These are phyloP conservation scores for Helianthus tuberosus DNA, from an alignment of 129 eudicot species.

Conservation along the genomic window DNA sequence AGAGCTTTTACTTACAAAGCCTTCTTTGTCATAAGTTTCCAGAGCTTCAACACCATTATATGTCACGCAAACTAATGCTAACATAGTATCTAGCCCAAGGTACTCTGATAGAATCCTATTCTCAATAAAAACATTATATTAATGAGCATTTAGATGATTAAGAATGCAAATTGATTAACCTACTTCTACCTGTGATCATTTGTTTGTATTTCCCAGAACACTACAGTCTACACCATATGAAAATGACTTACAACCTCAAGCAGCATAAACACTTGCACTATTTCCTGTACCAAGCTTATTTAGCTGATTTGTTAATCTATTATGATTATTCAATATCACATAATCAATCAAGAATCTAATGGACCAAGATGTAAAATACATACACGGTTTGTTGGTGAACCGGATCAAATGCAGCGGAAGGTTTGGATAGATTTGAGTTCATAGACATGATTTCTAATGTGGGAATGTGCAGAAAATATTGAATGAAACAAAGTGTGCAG, in stretches of 20 bases:
- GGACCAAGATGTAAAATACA: neutral
- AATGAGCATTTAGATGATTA: conserved; percentile 1
- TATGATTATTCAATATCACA: neutral
- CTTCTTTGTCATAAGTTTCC: conserved; percentile 62
- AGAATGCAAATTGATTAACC: neutral
- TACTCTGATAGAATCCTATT: conserved; percentile 76
- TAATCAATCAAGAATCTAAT: neutral
- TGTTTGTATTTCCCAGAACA: neutral
- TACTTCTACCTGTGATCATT: neutral
- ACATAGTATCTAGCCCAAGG: conserved; percentile 77
- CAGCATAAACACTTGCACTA: neutral
- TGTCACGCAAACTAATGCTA: conserved; percentile 77
- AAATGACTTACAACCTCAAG: neutral
- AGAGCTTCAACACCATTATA: conserved; percentile 63
- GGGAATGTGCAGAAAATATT: too few relatives aligned
- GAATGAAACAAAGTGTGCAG: too few relatives aligned
- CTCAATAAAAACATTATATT: conserved; percentile 12
- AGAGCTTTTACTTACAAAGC: conserved; percentile 43
- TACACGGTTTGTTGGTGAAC: neutral
- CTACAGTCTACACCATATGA: neutral
- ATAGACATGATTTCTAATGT: too few relatives aligned
- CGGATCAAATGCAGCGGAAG: too few relatives aligned
- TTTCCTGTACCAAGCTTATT: neutral
- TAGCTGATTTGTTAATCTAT: neutral
- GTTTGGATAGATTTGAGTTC: too few relatives aligned